Percentiles rank a stretch among this genome's conserved stretches.
Evolutionary conservation across 768 basidiomycete genomes (phyloP).

Genomic region (Collybia sp.): DNA sequence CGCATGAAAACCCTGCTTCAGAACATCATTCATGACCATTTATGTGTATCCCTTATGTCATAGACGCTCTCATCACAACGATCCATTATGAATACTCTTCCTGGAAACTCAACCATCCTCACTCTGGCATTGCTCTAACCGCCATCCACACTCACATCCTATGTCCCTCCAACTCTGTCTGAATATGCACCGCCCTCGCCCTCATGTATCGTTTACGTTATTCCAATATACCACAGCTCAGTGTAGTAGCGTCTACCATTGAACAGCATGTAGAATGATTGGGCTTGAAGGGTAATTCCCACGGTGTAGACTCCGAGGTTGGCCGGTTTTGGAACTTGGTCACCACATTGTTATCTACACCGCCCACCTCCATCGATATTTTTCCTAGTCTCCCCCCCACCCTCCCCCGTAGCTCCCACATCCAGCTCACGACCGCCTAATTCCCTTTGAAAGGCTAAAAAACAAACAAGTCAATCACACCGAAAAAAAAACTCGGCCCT

Average conservation of each 20-base stretch:
- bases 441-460: not conserved
- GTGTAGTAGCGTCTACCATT: not conserved
- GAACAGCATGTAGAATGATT: conserved; percentile 4
- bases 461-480: not conserved
- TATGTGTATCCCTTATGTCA: too few species aligned
- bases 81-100: too few species aligned
- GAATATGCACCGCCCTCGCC: too few species aligned
- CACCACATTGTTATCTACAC: conserved; percentile 39
- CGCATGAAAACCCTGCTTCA: not conserved
- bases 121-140: too few species aligned
- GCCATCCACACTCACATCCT: too few species aligned
- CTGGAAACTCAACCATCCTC: too few species aligned
- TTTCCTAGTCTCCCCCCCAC: conserved; percentile 7
- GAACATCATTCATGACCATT: not conserved
- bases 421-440: conserved; percentile 4
- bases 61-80: too few species aligned
- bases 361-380: conserved; percentile 45
- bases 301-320: conserved; percentile 29
- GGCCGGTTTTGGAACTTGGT: conserved; percentile 37
- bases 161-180: too few species aligned
- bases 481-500: not conserved
- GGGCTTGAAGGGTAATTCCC: conserved; percentile 25
- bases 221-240: not conserved
- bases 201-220: too few species aligned
- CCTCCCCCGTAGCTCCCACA: conserved; percentile 9